These are phyloP conservation scores for Thymus quinquecostatus DNA, from an alignment of 257 asterid genomes.

Conservation along the genomic window DNA sequence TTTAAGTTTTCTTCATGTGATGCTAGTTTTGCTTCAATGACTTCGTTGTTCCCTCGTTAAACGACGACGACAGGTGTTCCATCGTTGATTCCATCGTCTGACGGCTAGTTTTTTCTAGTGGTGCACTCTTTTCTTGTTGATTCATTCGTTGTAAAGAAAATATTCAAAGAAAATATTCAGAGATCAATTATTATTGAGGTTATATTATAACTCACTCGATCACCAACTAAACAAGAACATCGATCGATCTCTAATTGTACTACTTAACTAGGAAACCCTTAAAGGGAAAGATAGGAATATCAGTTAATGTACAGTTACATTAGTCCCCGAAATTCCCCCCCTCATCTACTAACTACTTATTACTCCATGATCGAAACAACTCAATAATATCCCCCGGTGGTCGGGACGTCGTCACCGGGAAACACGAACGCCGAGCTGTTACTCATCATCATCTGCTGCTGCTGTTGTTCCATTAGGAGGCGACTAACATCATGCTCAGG, in stretches of 20 bases:
- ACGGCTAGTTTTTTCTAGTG: no score
- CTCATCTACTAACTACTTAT: no score
- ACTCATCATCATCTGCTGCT: background rate
- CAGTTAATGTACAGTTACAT: conserved; percentile 15
- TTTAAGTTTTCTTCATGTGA: no score
- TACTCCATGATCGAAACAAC: background rate
- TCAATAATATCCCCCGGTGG: background rate
- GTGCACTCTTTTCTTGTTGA: no score
- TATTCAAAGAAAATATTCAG: no score
- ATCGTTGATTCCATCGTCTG: no score
- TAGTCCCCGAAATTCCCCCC: background rate
- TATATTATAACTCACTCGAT: background rate
- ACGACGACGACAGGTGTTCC: no score
- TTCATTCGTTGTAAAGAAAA: no score
- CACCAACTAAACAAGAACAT: background rate
- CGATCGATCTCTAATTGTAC: background rate
- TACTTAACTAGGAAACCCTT: background rate
- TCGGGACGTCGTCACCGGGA: background rate
- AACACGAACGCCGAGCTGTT: background rate
- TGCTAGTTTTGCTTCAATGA: no score
- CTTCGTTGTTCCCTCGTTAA: no score
- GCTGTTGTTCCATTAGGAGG: background rate
- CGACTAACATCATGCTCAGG: background rate
- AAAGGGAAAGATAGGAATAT: background rate
- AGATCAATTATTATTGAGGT: no score